Evolutionary conservation across 2,329 filamentous ascomycete species (phyloP).

Genomic region (Colletotrichum spaethianum): DNA sequence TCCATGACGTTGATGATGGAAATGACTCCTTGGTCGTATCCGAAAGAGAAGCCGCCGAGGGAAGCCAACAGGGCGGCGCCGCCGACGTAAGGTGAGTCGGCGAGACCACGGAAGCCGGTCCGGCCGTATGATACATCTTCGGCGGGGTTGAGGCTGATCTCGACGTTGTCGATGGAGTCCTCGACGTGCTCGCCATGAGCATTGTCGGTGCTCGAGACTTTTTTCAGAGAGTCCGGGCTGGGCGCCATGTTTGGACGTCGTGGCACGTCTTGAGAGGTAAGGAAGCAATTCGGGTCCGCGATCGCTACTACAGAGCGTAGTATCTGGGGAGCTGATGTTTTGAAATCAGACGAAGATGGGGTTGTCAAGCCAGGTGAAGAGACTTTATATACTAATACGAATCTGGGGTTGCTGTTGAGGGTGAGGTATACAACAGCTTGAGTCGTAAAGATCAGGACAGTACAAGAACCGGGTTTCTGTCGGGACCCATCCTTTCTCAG

Average conservation of each 20-base stretch:
- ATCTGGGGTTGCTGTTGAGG: slow-evolving; percentile 19
- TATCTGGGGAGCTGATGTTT: background rate
- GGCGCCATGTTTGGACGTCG: slow-evolving; percentile 17
- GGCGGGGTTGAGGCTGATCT: slow-evolving; percentile 31
- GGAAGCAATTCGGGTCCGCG: background rate
- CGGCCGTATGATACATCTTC: slow-evolving; percentile 39
- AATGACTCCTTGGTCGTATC: slow-evolving; percentile 55
- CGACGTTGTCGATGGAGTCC: slow-evolving; percentile 33
- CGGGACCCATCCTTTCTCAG: slow-evolving; percentile 26
- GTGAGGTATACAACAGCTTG: background rate
- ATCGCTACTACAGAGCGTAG: slow-evolving; percentile 8
- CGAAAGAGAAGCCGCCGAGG: slow-evolving; percentile 51
- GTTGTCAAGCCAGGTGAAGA: slow-evolving; percentile 12
- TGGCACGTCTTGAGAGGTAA: background rate
- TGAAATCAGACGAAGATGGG: slow-evolving; percentile 17
- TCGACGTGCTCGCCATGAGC: slow-evolving; percentile 30
- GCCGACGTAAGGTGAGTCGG: slow-evolving; percentile 36
- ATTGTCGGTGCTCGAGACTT: slow-evolving; percentile 23
- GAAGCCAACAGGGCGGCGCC: slow-evolving; percentile 56
- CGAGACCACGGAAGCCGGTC: slow-evolving; percentile 30
- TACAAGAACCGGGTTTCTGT: slow-evolving; percentile 29
- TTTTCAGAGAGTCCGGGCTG: slow-evolving; percentile 31
- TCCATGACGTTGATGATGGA: slow-evolving; percentile 61
- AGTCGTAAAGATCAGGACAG: background rate
- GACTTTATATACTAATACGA: slow-evolving; percentile 17